Conservation (phyloP, 768 basidiomycete genomes). For the Termitomyces sp. region DNA sequence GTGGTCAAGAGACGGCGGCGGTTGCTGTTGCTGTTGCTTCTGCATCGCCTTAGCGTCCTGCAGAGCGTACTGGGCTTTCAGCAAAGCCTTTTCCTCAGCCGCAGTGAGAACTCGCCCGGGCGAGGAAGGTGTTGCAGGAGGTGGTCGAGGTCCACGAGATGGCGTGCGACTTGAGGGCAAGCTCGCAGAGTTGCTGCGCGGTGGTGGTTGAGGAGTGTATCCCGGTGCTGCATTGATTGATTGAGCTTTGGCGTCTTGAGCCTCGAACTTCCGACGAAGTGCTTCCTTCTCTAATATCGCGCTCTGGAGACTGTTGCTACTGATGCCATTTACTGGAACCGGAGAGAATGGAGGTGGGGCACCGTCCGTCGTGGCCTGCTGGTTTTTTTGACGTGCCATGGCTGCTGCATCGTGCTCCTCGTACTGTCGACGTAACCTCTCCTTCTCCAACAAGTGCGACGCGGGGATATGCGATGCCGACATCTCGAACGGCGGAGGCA, state of each 20-base stretch:
- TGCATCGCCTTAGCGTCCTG: slow-evolving; percentile 31
- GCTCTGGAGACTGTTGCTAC: slow-evolving; percentile 7
- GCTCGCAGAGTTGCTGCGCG: slow-evolving; percentile 16
- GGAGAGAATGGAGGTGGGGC: slow-evolving; percentile 17
- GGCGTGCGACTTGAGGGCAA: slow-evolving; percentile 12
- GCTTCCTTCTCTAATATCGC: slow-evolving; percentile 50
- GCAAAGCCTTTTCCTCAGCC: slow-evolving; percentile 71
- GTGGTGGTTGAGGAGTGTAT: slow-evolving; percentile 18
- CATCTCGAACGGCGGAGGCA: slow-evolving; percentile 51
- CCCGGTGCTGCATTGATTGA: slow-evolving; percentile 15
- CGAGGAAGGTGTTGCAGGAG: slow-evolving; percentile 27
- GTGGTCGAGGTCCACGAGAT: slow-evolving; percentile 21
- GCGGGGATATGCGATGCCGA: slow-evolving; percentile 29
- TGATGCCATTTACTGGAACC: slow-evolving; percentile 11
- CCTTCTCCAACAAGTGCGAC: slow-evolving; percentile 58
- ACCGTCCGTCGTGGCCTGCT: background rate
- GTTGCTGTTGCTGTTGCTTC: slow-evolving; percentile 17
- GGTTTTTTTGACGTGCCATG: slow-evolving; percentile 21
- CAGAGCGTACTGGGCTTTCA: slow-evolving; percentile 58
- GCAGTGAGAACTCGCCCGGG: slow-evolving; percentile 46
- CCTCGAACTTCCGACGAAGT: slow-evolving; percentile 49
- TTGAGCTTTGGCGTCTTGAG: slow-evolving; percentile 34
- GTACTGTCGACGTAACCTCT: slow-evolving; percentile 53
- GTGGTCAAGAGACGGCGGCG: slow-evolving; percentile 12
- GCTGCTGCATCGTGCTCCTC: slow-evolving; percentile 63